phyloP scores from a whole-genome alignment of 352 stramenopile species.

The Phytophthora foliorum region DNA sequence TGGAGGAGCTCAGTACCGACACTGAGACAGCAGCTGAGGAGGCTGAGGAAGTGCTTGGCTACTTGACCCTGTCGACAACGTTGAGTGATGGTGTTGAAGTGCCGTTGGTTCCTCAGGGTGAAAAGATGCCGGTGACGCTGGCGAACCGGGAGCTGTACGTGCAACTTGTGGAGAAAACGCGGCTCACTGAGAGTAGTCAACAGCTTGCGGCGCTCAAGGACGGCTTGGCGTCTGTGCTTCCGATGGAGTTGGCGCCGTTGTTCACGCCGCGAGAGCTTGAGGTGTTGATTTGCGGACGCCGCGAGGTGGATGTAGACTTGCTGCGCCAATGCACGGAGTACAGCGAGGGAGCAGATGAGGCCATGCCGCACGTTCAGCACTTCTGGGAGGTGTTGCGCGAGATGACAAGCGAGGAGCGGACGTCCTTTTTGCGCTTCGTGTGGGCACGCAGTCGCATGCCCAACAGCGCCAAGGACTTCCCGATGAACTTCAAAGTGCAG shows the following conservation, averaged over 20 bases:
- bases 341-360: conserved; percentile 94
- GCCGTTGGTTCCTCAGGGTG: conserved; percentile 68
- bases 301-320: conserved; percentile 97
- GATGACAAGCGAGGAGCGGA: conserved; percentile 96
- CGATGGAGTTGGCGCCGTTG: conserved; percentile 95
- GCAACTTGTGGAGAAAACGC: conserved; percentile 71
- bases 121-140: conserved; percentile 74
- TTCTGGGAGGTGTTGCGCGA: conserved; percentile 98
- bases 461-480: conserved; percentile 97
- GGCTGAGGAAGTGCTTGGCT: conserved; percentile 67
- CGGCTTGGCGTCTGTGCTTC: conserved; percentile 95
- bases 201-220: conserved; percentile 83
- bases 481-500: conserved; percentile 95
- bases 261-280: conserved; percentile 98
- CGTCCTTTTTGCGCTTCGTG: conserved; percentile 98
- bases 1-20: conserved; percentile 62
- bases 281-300: conserved; percentile 96
- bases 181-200: conserved; percentile 83
- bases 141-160: conserved; percentile 73
- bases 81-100: conserved; percentile 87
- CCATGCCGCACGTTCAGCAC: conserved; percentile 90
- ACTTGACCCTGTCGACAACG: conserved; percentile 81
- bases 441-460: conserved; percentile 98
- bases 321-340: conserved; percentile 97
- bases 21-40: conserved; percentile 36